These are phyloP conservation scores for Myriosclerotinia duriaeana DNA, from an alignment of 2,329 filamentous ascomycete species.

Conservation along the genomic window DNA sequence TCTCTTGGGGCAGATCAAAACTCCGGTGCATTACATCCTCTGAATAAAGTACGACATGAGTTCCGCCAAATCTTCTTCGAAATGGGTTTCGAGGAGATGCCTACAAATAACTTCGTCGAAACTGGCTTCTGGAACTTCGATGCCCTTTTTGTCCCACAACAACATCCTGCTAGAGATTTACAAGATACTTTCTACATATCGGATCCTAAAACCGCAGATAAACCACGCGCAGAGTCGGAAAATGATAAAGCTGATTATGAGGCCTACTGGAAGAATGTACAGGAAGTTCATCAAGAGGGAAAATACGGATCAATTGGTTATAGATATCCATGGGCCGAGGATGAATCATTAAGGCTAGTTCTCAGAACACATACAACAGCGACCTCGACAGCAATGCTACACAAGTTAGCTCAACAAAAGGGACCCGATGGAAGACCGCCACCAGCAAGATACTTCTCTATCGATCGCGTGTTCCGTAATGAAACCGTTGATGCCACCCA, in stretches of 20 bases:
- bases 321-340: slow-evolving; percentile 87
- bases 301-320: slow-evolving; percentile 96
- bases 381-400: slow-evolving; percentile 84
- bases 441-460: slow-evolving; percentile 92
- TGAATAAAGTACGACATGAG: slow-evolving; percentile 94
- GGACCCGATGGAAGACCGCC: slow-evolving; percentile 66
- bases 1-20: slow-evolving; percentile 60
- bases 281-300: slow-evolving; percentile 82
- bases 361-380: slow-evolving; percentile 96
- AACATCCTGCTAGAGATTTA: slow-evolving; percentile 94
- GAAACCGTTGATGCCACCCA: slow-evolving; percentile 97
- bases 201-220: slow-evolving; percentile 76
- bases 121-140: slow-evolving; percentile 99
- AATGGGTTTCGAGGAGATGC: slow-evolving; percentile 98
- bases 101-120: slow-evolving; percentile 89
- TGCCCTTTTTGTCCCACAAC: slow-evolving; percentile 91
- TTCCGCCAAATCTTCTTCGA: slow-evolving; percentile 99
- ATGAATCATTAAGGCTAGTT: slow-evolving; percentile 83
- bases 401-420: slow-evolving; percentile 81
- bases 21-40: slow-evolving; percentile 61
- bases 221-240: slow-evolving; percentile 56
- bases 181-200: slow-evolving; percentile 99
- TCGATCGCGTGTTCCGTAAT: slow-evolving; percentile 97
- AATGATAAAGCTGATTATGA: slow-evolving; percentile 68
- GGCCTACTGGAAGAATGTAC: slow-evolving; percentile 84